phyloP scores from a whole-genome alignment of 2,329 filamentous ascomycete genomes.

The Trichoderma koningii region DNA sequence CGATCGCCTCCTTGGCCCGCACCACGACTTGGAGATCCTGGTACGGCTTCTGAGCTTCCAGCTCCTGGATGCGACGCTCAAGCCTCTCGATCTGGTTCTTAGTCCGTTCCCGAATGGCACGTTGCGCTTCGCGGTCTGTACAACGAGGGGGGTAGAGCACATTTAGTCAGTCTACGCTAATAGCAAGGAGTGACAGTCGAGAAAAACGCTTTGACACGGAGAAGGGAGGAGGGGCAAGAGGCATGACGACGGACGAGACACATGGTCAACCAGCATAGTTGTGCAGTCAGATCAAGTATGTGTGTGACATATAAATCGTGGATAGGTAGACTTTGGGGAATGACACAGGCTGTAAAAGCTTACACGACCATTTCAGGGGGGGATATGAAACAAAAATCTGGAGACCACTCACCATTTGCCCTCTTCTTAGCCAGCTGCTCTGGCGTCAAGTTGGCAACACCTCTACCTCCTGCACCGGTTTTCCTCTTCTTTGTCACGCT shows the following conservation, averaged over 20 bases:
- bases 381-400: background rate
- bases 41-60: slow-evolving; percentile 79
- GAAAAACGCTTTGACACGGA: background rate
- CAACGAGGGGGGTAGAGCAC: slow-evolving; percentile 23
- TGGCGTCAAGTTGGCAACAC: slow-evolving; percentile 66
- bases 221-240: background rate
- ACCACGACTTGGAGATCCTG: slow-evolving; percentile 78
- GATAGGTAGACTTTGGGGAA: background rate
- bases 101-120: slow-evolving; percentile 80
- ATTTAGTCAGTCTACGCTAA: slow-evolving; percentile 2
- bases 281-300: background rate
- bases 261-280: background rate
- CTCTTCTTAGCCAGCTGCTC: slow-evolving; percentile 72
- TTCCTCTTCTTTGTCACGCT: slow-evolving; percentile 46
- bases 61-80: slow-evolving; percentile 70
- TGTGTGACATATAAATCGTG: background rate
- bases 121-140: slow-evolving; percentile 79
- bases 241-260: background rate
- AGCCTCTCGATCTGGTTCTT: slow-evolving; percentile 76
- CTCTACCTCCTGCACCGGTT: slow-evolving; percentile 48
- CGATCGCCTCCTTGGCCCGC: slow-evolving; percentile 73
- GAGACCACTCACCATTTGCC: slow-evolving; percentile 53
- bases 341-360: background rate
- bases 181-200: background rate
- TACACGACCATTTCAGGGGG: background rate